These are phyloP conservation scores for Rhodotorula kratochvilovae DNA, from an alignment of 768 basidiomycete genomes.

Conservation along the genomic window DNA sequence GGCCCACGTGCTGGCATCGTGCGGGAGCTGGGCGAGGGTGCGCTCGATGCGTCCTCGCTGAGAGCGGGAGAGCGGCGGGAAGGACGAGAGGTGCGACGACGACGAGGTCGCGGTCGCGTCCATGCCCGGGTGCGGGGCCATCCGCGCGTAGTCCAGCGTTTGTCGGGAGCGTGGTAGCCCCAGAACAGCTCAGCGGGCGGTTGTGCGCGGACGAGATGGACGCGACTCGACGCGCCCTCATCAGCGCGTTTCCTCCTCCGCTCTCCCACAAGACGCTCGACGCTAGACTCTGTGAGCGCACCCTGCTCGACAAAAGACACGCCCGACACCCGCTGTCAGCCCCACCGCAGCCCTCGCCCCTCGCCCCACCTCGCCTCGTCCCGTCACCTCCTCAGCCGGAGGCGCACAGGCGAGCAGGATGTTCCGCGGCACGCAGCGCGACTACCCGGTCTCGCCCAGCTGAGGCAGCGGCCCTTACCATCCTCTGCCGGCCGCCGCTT, in stretches of 20 bases:
- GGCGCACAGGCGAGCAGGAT: not conserved
- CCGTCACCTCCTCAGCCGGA: not conserved
- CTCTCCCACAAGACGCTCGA: too few relatives aligned
- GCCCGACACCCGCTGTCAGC: too few relatives aligned
- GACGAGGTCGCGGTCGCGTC: not conserved
- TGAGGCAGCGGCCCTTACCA: too few relatives aligned
- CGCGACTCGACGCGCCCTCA: too few relatives aligned
- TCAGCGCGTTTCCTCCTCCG: not conserved
- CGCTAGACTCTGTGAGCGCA: too few relatives aligned
- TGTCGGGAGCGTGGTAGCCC: too few relatives aligned
- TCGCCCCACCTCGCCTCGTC: not conserved
- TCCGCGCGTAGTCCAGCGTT: not conserved
- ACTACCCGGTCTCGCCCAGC: not conserved
- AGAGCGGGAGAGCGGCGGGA: slow-evolving; percentile 1
- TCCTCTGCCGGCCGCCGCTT: not conserved
- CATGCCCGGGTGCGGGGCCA: not conserved
- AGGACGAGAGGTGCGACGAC: not conserved
- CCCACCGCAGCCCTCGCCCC: too few relatives aligned
- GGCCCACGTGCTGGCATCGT: slow-evolving; percentile 2
- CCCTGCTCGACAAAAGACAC: too few relatives aligned
- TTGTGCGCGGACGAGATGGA: too few relatives aligned
- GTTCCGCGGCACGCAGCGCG: not conserved
- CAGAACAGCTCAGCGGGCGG: too few relatives aligned
- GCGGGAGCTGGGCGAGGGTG: slow-evolving; percentile 1
- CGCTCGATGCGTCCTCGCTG: slow-evolving; percentile 6